These are phyloP conservation scores for Hygrophorus russula DNA, from an alignment of 768 basidiomycete species.

Conservation along the genomic window DNA sequence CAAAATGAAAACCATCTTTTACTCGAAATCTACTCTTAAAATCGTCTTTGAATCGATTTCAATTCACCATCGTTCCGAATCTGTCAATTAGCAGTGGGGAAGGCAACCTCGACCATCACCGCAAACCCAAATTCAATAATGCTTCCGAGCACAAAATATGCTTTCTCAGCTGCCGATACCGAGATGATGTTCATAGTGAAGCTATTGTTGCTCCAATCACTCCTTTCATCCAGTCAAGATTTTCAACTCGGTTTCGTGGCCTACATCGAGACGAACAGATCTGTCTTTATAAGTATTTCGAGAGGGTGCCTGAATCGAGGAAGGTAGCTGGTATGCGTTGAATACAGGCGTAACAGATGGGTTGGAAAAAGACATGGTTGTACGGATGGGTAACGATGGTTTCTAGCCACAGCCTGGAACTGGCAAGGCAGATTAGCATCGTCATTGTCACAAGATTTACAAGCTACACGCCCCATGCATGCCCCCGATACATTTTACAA, in stretches of 20 bases:
- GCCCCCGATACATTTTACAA: no score
- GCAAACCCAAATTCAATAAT: conserved; percentile 4
- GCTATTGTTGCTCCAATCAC: conserved; percentile 9
- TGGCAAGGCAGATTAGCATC: no score
- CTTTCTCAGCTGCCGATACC: conserved; percentile 7
- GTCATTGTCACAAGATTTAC: no score
- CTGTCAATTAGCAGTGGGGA: background rate
- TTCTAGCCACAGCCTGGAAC: no score
- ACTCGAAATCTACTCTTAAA: no score
- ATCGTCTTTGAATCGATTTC: no score
- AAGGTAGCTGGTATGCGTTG: background rate
- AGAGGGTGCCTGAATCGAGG: background rate
- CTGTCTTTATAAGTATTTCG: background rate
- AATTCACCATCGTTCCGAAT: no score
- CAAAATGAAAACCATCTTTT: no score
- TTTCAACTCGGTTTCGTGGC: conserved; percentile 7
- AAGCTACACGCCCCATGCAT: no score
- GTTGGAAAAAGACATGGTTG: no score
- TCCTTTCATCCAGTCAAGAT: conserved; percentile 8
- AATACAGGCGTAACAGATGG: no score
- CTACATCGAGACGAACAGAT: background rate
- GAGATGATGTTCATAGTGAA: conserved; percentile 5
- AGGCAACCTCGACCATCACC: conserved; percentile 5
- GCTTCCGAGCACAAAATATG: conserved; percentile 2
- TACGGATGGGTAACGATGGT: no score